Evolutionary conservation across 495 filamentous ascomycete species (phyloP), one percentile per base, ranked within the genome.

Genomic region (Penicillium soppii): DNA sequence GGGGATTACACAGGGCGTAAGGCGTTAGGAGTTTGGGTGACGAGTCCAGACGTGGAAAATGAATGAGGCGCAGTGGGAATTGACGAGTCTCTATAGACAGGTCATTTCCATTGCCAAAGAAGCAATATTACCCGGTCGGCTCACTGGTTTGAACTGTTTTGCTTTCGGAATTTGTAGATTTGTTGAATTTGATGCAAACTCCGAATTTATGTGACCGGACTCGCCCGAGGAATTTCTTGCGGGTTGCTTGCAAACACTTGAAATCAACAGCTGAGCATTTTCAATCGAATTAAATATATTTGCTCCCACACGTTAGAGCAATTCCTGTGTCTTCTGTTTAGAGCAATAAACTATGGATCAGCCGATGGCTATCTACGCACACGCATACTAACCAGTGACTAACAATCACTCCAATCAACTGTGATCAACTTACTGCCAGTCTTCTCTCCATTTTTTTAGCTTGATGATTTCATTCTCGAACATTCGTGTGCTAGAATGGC

Each of bases 11-110:
- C 37, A 21, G 38, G 22, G 43, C 9, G 32, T 41, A 26, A 33
- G 37, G 48, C 6, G 39, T 46, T 27, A 32, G 48, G 42, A 25
- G 43, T 40, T 32, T 40, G 16, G 16, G 20, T 30, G 17, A 33
- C 16, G 25, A 9, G 23, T 43, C 26, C 8, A 21, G 23, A 17
- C 12, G 5, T 20, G 27, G 4, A 9, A 17, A 17, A 47, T 23
- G 32, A 5, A 26, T 16, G 41, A 29, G 21, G 17, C 8, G 21
- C 9, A 6, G 23, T 13, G n/a, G 23, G n/a, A 16, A 27, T 25
- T 29, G n/a, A 13, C 26, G 39, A 20, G 25, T 41, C 22, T 23
- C 26, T 32, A 8, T 7, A 13, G 7, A 38, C 32, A n/a, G 19
- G 13, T 8, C 2, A 27, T 23, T 36, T 13, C 7, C 13, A 15